Percentiles rank a stretch among this genome's conserved stretches.
phyloP scores from a whole-genome alignment of 495 filamentous ascomycete species.

The Aspergillus nidulans region DNA sequence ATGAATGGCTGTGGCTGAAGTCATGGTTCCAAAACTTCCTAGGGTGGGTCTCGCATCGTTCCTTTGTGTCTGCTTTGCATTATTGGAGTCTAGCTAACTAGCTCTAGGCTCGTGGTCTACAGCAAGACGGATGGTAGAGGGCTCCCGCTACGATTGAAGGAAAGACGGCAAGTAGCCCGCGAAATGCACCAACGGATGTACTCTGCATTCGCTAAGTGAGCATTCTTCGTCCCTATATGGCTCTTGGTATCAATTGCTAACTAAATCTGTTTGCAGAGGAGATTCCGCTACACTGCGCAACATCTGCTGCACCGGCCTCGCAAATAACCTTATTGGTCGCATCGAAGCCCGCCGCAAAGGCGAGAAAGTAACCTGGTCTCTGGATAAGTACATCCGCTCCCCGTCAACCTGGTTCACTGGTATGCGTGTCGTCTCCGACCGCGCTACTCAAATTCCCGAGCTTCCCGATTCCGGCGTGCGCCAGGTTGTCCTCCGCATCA shows the following conservation, averaged over 20 bases:
- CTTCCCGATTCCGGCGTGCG: conserved; percentile 47
- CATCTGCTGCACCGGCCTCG: conserved; percentile 59
- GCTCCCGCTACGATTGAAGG: conserved; percentile 38
- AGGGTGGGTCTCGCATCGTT: conserved; percentile 28
- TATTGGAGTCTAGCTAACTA: conserved; percentile 16
- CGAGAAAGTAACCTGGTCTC: conserved; percentile 57
- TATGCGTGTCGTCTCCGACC: conserved; percentile 55
- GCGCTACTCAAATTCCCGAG: conserved; percentile 48
- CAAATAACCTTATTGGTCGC: conserved; percentile 47
- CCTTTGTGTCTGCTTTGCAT: not conserved
- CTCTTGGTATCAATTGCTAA: not conserved
- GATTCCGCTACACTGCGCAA: conserved; percentile 52
- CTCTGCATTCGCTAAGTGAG: conserved; percentile 63
- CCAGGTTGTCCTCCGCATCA: conserved; percentile 71
- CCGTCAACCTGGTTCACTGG: conserved; percentile 43
- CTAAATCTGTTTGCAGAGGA: conserved; percentile 34
- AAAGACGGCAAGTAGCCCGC: conserved; percentile 37
- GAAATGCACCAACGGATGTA: conserved; percentile 66
- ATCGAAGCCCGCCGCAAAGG: conserved; percentile 52
- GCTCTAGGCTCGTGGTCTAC: conserved; percentile 39
- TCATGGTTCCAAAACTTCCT: conserved; percentile 31
- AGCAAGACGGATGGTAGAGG: conserved; percentile 29
- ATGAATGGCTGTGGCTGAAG: conserved; percentile 49
- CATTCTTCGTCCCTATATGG: not conserved
- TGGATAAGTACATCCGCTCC: conserved; percentile 56